Percentiles rank a stretch among this genome's conserved stretches.
These are phyloP conservation scores for Biscogniauxia sp. DNA, from an alignment of 2,329 filamentous ascomycete species.

Conservation along the genomic window DNA sequence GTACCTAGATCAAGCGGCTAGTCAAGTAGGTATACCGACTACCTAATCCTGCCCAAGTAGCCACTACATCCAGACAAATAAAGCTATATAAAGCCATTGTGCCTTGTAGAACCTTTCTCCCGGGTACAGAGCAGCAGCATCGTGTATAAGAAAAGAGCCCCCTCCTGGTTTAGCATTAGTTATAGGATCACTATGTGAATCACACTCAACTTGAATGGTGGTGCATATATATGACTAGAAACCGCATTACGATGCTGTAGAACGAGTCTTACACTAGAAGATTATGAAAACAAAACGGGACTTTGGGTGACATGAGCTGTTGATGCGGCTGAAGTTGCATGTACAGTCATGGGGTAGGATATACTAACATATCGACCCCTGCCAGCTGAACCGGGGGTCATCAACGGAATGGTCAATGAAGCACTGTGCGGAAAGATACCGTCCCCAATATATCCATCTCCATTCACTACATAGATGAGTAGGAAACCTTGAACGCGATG, in stretches of 20 bases:
- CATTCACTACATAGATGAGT: too few species aligned
- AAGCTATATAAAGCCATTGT: neutral
- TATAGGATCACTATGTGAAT: too few species aligned
- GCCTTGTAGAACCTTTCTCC: neutral
- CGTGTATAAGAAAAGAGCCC: too few species aligned
- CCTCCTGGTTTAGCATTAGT: too few species aligned
- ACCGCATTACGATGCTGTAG: too few species aligned
- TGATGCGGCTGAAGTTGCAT: slow-evolving; percentile 5
- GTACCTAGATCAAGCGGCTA: neutral
- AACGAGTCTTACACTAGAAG: too few species aligned
- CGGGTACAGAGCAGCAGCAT: neutral
- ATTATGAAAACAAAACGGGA: neutral
- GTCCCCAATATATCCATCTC: neutral
- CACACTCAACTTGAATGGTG: too few species aligned
- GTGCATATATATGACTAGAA: too few species aligned
- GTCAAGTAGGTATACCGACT: neutral
- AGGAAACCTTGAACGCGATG: too few species aligned
- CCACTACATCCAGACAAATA: neutral
- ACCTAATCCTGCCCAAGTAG: neutral
- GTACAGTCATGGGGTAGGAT: neutral
- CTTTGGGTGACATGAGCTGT: slow-evolving; percentile 1
- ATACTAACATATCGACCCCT: neutral
- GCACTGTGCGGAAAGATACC: neutral
- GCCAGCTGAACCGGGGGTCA: neutral
- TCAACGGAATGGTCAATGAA: neutral